phyloP scores from a whole-genome alignment of 768 basidiomycete species.

The Hysterangium stoloniferum region DNA sequence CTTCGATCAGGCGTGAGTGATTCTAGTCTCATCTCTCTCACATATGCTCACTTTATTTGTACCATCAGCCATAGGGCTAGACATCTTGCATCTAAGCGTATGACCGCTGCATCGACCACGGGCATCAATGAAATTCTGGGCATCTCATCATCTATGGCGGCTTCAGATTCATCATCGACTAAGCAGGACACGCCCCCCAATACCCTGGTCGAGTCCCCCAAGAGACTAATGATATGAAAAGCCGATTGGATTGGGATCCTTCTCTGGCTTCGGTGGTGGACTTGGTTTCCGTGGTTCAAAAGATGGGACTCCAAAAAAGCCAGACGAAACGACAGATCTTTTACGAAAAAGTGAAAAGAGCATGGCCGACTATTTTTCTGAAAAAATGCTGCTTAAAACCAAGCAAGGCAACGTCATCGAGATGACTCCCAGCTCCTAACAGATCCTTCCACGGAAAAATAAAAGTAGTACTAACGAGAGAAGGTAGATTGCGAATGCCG shows the following conservation, averaged over 20 bases:
- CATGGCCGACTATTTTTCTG: slow-evolving; percentile 84
- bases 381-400: slow-evolving; percentile 49
- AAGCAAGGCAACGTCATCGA: no score
- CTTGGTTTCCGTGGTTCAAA: neutral
- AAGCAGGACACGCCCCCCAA: neutral
- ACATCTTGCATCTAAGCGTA: slow-evolving; percentile 70
- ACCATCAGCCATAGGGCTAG: slow-evolving; percentile 81
- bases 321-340: neutral
- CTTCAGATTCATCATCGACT: slow-evolving; percentile 16
- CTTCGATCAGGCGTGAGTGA: slow-evolving; percentile 26
- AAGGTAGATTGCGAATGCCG: no score
- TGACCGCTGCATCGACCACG: slow-evolving; percentile 61
- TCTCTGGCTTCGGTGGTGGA: neutral
- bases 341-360: slow-evolving; percentile 36
- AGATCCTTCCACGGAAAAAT: no score
- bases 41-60: no score
- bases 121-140: slow-evolving; percentile 91
- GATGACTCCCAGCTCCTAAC: no score
- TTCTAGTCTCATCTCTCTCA: slow-evolving; percentile 11
- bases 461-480: no score
- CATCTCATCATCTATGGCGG: slow-evolving; percentile 41
- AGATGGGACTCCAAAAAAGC: neutral
- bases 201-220: neutral
- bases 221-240: no score
- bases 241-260: neutral